Evolutionary conservation across 2,329 filamentous ascomycete species (phyloP), one percentile per base, ranked within the genome.

Genomic region (Beauveria caledonica): DNA sequence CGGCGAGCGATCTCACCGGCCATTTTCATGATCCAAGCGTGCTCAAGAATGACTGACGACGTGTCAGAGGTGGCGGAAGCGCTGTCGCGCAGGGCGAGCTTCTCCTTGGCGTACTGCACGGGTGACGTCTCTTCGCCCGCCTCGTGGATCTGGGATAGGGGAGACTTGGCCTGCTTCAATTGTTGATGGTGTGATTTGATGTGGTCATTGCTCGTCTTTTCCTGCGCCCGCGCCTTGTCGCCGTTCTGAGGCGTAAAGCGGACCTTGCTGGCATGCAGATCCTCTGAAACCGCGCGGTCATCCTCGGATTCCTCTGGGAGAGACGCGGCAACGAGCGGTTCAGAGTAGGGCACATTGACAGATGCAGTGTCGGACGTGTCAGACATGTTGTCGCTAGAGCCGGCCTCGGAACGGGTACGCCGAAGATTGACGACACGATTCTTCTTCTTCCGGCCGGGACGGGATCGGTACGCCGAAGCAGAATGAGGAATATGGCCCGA

Each of bases 1-100:
- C 90, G 88, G 55, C 86, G 80, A 40, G 92, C 91, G 67, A 97
- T 93, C 73, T 97, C 94, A 64, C 87, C 87, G 5, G 93, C 92
- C 84, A 99, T 94, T 77, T 96, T 94, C 77, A 88, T 86, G 75
- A 94, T 88, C 89, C 90, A 94, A 3, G 89, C 90, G 72, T 91
- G 87, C 70, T 92, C 88, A 27, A 90, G 77, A 53, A 91, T 89
- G 29, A 81, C 78, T 0, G 82, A 82, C 13, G 80, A 78, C 5
- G 76, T 78, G 36, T 83, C 81, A 1, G 79, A 80, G 58, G 65
- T 64, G 23, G 65, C 62, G 39, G 65, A 65, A 68, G 62, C 71
- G 69, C 68, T 67, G 65, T 70, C 74, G 62, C 68, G 69, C 64
- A 55, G 66, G 64, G 66, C 66, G 42, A 66, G 70, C 55, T 73